A percentile compares a stretch with the other conserved stretches of the same genome.
Evolutionary conservation across 2,329 filamentous ascomycete species (phyloP).

Genomic region (Trichophyton verrucosum): DNA sequence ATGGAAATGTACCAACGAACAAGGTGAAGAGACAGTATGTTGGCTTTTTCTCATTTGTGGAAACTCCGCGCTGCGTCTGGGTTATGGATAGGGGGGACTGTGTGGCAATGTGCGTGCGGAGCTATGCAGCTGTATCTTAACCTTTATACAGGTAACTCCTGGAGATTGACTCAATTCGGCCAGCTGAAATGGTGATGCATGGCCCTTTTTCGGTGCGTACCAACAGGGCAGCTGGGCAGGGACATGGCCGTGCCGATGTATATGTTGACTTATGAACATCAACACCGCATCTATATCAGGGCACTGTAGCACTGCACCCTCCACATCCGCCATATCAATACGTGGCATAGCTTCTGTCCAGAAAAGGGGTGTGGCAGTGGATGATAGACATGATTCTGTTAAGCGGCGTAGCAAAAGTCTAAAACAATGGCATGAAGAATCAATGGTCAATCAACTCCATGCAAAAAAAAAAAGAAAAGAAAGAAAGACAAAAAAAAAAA

Average conservation of each 20-base stretch:
- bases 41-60: conserved; percentile 1
- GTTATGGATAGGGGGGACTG: neutral
- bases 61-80: neutral
- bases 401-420: conserved; percentile 3
- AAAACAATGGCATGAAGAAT: neutral
- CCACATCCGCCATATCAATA: neutral
- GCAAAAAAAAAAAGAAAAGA: neutral
- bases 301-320: neutral
- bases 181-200: neutral
- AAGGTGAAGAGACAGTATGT: neutral
- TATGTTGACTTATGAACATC: too few relatives aligned
- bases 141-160: neutral
- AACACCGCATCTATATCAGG: neutral
- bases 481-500: too few relatives aligned
- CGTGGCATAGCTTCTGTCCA: neutral
- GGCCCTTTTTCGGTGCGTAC: neutral
- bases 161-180: neutral
- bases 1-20: neutral
- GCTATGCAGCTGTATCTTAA: neutral
- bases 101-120: neutral
- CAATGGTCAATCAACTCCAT: neutral
- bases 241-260: too few relatives aligned
- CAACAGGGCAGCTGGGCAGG: neutral
- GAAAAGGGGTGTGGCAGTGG: neutral
- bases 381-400: neutral